Conservation (phyloP, 768 basidiomycete species). For the Strobilomyces confusus region DNA sequence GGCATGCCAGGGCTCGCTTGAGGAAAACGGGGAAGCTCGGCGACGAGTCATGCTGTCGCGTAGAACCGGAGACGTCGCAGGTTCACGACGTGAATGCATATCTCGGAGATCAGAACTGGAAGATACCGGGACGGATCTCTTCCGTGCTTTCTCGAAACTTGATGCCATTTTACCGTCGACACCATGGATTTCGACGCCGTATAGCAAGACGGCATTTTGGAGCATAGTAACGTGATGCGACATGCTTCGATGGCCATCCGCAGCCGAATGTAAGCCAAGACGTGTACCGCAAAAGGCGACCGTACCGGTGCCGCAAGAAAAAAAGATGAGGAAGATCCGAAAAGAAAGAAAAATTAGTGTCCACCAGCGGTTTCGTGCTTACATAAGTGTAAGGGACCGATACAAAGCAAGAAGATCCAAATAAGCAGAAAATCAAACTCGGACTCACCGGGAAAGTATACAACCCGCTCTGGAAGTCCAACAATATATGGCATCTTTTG, state of each 20-base stretch:
- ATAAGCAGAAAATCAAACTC: neutral
- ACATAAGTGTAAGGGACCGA: neutral
- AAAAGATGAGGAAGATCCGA: neutral
- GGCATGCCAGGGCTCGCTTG: neutral
- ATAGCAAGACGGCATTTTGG: neutral
- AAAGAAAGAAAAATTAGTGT: neutral
- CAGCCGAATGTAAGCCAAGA: neutral
- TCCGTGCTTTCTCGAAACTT: slow-evolving; percentile 7
- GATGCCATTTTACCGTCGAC: neutral
- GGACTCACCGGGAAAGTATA: slow-evolving; percentile 77
- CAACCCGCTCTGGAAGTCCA: slow-evolving; percentile 71
- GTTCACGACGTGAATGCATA: neutral
- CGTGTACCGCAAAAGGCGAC: neutral
- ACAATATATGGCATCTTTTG: slow-evolving; percentile 57
- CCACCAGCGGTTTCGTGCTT: neutral
- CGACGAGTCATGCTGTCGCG: neutral
- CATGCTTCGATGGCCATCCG: neutral
- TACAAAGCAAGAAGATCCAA: too few relatives aligned
- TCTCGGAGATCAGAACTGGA: neutral
- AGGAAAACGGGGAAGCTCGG: neutral
- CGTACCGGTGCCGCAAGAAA: neutral
- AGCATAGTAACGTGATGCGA: neutral
- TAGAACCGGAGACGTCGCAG: neutral
- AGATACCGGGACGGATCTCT: slow-evolving; percentile 25
- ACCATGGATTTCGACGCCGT: neutral